Conservation (phyloP, 345 rosid species). For the Eucalyptus coolabah region DNA sequence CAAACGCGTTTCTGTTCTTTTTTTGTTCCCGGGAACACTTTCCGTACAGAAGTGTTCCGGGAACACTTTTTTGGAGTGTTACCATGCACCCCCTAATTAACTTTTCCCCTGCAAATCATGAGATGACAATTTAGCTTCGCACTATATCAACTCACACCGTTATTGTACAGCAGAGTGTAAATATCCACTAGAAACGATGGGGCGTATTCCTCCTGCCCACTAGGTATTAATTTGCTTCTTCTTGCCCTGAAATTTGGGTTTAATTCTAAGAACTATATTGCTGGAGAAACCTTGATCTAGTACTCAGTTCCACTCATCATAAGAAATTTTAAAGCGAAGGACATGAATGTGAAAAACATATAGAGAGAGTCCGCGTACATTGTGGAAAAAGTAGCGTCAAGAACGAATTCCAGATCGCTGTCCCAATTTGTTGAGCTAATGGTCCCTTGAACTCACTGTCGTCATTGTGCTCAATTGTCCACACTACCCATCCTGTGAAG, state of each 20-base stretch:
- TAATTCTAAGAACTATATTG: neutral
- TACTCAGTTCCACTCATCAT: neutral
- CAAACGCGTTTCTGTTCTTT: too few relatives aligned
- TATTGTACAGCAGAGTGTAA: neutral
- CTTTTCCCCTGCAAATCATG: slow-evolving; percentile 20
- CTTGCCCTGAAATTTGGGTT: neutral
- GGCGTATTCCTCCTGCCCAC: neutral
- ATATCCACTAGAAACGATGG: neutral
- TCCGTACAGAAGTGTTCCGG: too few relatives aligned
- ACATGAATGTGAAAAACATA: neutral
- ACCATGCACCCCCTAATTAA: too few relatives aligned
- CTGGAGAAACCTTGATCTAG: neutral
- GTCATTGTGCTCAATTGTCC: slow-evolving; percentile 37
- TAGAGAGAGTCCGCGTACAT: neutral
- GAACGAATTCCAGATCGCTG: slow-evolving; percentile 23
- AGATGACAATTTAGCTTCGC: neutral
- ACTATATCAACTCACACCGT: neutral
- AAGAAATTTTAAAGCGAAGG: neutral
- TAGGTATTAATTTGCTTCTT: neutral
- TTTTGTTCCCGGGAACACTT: too few relatives aligned
- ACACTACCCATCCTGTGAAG: slow-evolving; percentile 25
- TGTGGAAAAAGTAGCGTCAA: slow-evolving; percentile 38
- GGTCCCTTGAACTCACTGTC: slow-evolving; percentile 32
- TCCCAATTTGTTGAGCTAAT: slow-evolving; percentile 17
- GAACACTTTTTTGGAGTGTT: too few relatives aligned